A percentile compares a stretch with the other conserved stretches of the same genome.
These are phyloP conservation scores for Ceratocystis cubensis DNA, from an alignment of 2,329 filamentous ascomycete genomes.

Conservation along the genomic window DNA sequence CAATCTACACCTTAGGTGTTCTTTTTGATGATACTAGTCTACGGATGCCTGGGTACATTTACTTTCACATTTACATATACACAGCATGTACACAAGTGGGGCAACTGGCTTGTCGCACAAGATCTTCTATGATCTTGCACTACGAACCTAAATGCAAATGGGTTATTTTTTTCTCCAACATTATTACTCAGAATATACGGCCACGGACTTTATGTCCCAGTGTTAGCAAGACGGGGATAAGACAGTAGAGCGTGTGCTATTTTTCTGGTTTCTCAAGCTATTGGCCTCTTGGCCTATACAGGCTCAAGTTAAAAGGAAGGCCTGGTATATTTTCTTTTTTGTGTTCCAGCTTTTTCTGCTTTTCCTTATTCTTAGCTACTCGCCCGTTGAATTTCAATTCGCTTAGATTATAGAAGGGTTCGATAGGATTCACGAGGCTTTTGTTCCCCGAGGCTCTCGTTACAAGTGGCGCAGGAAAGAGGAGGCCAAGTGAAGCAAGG, in stretches of 20 bases:
- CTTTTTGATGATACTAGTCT: too few species aligned
- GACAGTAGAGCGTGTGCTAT: too few species aligned
- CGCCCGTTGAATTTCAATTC: background rate
- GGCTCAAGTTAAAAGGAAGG: background rate
- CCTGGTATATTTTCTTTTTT: background rate
- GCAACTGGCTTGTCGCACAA: too few species aligned
- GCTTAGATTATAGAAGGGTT: background rate
- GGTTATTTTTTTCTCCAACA: too few species aligned
- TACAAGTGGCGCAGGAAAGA: slow-evolving; percentile 5
- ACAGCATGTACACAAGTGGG: too few species aligned
- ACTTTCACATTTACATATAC: too few species aligned
- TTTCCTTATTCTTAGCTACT: background rate
- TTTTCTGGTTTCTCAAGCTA: background rate
- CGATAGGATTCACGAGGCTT: background rate
- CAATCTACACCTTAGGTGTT: slow-evolving; percentile 18
- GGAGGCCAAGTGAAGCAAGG: background rate
- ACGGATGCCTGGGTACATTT: too few species aligned
- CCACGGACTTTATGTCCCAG: too few species aligned
- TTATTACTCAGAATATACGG: too few species aligned
- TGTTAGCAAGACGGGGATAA: too few species aligned
- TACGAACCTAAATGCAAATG: too few species aligned
- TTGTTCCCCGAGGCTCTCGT: background rate
- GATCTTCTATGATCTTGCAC: too few species aligned
- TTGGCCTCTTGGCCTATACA: background rate
- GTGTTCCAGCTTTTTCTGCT: slow-evolving; percentile 3